Evolutionary conservation across 192 early-diverging fungal species (phyloP), one percentile per base, ranked within the genome.

Genomic region (Glomus cerebriforme): DNA sequence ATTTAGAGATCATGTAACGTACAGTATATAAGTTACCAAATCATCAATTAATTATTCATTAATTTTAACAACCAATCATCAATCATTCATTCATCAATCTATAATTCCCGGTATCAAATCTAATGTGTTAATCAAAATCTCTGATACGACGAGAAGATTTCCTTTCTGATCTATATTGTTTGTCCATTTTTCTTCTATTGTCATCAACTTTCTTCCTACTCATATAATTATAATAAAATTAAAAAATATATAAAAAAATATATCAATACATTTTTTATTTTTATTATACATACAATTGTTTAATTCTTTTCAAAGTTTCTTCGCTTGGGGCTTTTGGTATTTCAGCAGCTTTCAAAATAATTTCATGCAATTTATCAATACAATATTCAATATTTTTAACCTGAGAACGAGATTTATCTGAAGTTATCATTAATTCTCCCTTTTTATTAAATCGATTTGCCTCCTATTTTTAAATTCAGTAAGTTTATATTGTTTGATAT

Each of bases 351-450:
- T 84, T 77, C 22, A 82, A 75, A 43, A 96, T 82, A 7, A 86
- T 81, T 19, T 88, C 86, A 76, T 88, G 83, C 35, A 95, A 83
- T 73, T 92, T 93, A 19, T 92, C 87, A 34, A 96, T 79, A 74
- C 94, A 95, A 81, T 96, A 93, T 24, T 96, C 90, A 24, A 94
- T 67, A 77, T 97, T 97, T 22, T 90, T 85, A 77, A 79, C 80
- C 76, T 95, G 95, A 32, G 94, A 89, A 13, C 95, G 85, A 67
- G 91, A 92, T 66, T 88, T 84, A 54, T 95, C 93, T 0, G 96
- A 97, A 4, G 87, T 87, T 7, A 95, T 65, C 22, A 95, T 84
- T 59, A 92, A 89, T 81, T 96, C 92, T 64, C 91, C 93, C 45
- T 76, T 78, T 78, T 92, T 93, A 78, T 89, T 95, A 78, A 91